Evolutionary conservation across 768 basidiomycete species (phyloP), one percentile per base, ranked within the genome.

Genomic region (Lactarius tabidus): DNA sequence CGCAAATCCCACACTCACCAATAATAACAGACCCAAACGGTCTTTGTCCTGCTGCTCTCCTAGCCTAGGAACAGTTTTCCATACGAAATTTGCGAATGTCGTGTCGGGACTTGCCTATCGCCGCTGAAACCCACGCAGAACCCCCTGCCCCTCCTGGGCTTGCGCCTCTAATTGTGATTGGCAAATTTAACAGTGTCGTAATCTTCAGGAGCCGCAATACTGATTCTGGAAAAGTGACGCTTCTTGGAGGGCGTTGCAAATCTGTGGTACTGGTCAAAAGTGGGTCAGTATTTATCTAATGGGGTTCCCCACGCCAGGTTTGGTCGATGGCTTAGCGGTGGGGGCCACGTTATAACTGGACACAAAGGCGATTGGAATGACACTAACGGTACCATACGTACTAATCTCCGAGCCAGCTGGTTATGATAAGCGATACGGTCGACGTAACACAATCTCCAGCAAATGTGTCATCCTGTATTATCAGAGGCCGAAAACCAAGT

Each of bases 361-460:
- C 68, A 90, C 70, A 71, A 91, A 89, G n/a, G 88, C 84, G 36
- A 90, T 70, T 9, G 87, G 87, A 64, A 91, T 82, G 8, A 83
- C 85, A 73, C 90, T 85, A 63, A 89, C 84, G 9, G 84, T 80
- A 70, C 85, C 78, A 71, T 90, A 88, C 84, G 88, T 65, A 45
- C 41, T 41, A 38, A 28, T 28, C 60, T 51, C 56, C 35, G 69
- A 55, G 48, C 18, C 20, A 17, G 45, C 63, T 52, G 63, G 67
- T 58, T 67, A 39, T 56, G 63, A 58, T 60, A 28, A 29, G 31
- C 33, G 31, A 57, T 54, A 36, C 20, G 33, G 23, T 2, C 62
- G 36, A 39, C 26, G 18, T 7, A 60, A 41, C 52, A 71, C 77
- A 64, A 59, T 84, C 85, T 70, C 86, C 86, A 89, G 72, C 88